Evolutionary conservation across 176 grass and related monocot genomes (phyloP).

Genomic region (Miscanthus lutarioriparius): DNA sequence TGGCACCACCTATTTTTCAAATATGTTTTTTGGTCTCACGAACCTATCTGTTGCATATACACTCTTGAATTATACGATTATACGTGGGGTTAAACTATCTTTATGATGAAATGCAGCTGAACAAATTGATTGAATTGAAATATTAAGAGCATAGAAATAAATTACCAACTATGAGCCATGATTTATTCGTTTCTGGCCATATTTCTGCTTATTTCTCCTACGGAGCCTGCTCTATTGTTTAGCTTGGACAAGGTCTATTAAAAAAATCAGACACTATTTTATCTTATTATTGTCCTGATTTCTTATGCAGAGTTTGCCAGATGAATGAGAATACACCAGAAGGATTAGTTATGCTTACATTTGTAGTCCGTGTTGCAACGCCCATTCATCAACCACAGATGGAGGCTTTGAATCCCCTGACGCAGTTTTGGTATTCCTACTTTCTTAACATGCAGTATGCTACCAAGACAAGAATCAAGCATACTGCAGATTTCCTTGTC

Average conservation of each 20-base stretch:
- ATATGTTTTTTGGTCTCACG: background rate
- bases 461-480: background rate
- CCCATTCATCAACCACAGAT: background rate
- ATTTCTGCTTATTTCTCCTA: background rate
- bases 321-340: constrained; percentile 20
- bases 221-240: background rate
- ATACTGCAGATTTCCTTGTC: background rate
- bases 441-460: background rate
- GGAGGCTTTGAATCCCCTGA: background rate
- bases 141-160: background rate
- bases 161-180: background rate
- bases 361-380: constrained; percentile 5
- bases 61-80: constrained; percentile 7
- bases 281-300: background rate
- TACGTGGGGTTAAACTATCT: background rate
- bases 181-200: background rate
- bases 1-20: background rate
- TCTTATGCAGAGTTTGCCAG: constrained; percentile 32
- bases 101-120: background rate
- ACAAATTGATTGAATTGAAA: background rate
- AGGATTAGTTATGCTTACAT: background rate
- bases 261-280: background rate
- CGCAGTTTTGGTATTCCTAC: background rate
- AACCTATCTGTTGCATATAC: background rate
- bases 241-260: background rate